Percentiles rank a stretch among this genome's conserved stretches.
phyloP scores from a whole-genome alignment of 352 stramenopile species.

The Aphanomyces stellatus region DNA sequence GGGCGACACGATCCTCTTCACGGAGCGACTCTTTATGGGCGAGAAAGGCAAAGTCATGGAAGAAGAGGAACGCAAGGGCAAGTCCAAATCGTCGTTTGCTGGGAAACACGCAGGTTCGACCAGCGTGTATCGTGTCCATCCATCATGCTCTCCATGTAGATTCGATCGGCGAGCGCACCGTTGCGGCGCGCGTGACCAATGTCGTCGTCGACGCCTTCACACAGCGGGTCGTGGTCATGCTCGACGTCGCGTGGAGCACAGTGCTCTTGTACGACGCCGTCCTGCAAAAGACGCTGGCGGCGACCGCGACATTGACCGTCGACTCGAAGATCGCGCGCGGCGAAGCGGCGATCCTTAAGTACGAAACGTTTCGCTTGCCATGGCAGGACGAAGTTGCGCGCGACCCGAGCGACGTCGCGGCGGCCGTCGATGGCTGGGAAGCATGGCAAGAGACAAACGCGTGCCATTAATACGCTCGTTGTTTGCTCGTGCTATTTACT shows the following conservation, averaged over 20 bases:
- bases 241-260: slow-evolving; percentile 70
- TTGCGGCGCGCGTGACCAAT: slow-evolving; percentile 56
- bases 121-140: too few species aligned
- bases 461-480: not conserved
- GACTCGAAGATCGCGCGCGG: slow-evolving; percentile 61
- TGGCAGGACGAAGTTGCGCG: slow-evolving; percentile 65
- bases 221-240: slow-evolving; percentile 41
- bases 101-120: slow-evolving; percentile 5
- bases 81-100: slow-evolving; percentile 20
- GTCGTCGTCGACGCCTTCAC: slow-evolving; percentile 35
- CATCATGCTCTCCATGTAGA: too few species aligned
- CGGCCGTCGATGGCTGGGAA: slow-evolving; percentile 34
- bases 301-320: slow-evolving; percentile 22
- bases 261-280: slow-evolving; percentile 63
- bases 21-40: slow-evolving; percentile 71
- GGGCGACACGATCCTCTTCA: slow-evolving; percentile 88
- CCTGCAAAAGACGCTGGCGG: not conserved
- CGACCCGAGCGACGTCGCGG: slow-evolving; percentile 19
- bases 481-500: slow-evolving; percentile 45
- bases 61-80: slow-evolving; percentile 13
- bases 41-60: slow-evolving; percentile 18
- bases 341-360: slow-evolving; percentile 58
- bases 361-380: slow-evolving; percentile 61
- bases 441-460: not conserved
- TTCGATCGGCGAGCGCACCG: slow-evolving; percentile 51